Percentiles rank a stretch among this genome's conserved stretches.
Evolutionary conservation across 164 flowering plant species (phyloP).

Genomic region (Nelumbo lutea): DNA sequence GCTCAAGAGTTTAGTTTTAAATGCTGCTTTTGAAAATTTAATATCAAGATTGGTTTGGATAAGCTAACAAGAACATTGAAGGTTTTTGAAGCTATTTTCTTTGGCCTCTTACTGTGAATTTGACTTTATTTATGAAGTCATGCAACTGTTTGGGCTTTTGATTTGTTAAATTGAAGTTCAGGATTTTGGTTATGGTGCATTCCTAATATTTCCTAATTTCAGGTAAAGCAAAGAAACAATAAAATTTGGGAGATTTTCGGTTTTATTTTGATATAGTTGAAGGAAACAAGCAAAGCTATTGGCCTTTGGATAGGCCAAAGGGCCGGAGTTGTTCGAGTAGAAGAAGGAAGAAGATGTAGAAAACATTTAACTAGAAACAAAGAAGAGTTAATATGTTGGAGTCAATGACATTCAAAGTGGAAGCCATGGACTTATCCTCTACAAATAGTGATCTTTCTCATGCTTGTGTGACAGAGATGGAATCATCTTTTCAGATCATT

Average conservation of each 20-base stretch:
- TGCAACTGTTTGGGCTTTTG: too few species aligned
- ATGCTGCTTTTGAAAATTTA: too few species aligned
- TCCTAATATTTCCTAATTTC: neutral
- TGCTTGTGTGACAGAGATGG: conserved; percentile 56
- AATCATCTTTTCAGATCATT: conserved; percentile 12
- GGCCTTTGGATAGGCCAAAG: conserved; percentile 4
- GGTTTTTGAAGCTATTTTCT: too few species aligned
- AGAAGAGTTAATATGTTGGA: conserved; percentile 17
- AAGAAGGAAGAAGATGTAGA: conserved; percentile 43
- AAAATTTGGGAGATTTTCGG: conserved; percentile 3
- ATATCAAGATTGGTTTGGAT: too few species aligned
- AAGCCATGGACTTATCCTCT: conserved; percentile 23
- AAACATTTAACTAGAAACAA: conserved; percentile 24
- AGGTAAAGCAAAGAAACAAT: neutral
- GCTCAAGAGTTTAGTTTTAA: too few species aligned
- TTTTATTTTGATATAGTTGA: neutral
- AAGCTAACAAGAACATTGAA: too few species aligned
- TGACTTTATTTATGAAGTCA: too few species aligned
- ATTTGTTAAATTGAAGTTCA: too few species aligned
- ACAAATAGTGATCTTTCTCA: conserved; percentile 58
- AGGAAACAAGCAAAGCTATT: neutral
- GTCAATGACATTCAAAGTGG: conserved; percentile 6
- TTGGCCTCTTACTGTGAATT: too few species aligned
- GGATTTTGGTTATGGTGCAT: neutral
- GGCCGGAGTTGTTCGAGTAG: conserved; percentile 18